Evolutionary conservation across 1,139 yeast genomes (phyloP).

Genomic region (Sugiyamaella xylanicola): DNA sequence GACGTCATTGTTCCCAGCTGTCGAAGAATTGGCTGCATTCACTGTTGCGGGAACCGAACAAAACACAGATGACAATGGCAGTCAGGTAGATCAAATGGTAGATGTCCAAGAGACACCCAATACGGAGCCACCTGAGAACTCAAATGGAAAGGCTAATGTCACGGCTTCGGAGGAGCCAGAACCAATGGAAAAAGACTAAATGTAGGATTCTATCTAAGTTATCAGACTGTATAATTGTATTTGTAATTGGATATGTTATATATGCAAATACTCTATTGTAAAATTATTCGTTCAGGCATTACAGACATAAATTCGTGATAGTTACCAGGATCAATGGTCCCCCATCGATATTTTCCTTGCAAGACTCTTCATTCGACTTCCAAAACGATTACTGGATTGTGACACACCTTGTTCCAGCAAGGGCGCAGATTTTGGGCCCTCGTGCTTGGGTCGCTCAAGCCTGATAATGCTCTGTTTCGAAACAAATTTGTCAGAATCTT

Average conservation of each 20-base stretch:
- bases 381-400: neutral
- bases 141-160: neutral
- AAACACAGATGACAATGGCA: too few relatives aligned
- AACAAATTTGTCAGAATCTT: neutral
- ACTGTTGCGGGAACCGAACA: too few relatives aligned
- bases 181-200: slow-evolving; percentile 2
- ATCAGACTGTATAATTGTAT: too few relatives aligned
- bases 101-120: neutral
- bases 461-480: neutral
- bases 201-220: too few relatives aligned
- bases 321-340: neutral
- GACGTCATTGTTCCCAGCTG: neutral
- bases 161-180: neutral
- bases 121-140: neutral
- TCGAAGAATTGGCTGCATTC: slow-evolving; percentile 11
- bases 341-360: neutral
- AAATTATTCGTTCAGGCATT: neutral
- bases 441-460: neutral
- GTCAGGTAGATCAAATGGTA: neutral
- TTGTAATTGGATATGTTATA: too few relatives aligned
- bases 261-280: too few relatives aligned
- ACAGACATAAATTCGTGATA: neutral
- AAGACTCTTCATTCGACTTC: neutral
- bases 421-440: neutral
- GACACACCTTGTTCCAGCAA: neutral